Evolutionary conservation across 108 stramenopile species (phyloP).

Genomic region (Stephanodiscus minutulus): DNA sequence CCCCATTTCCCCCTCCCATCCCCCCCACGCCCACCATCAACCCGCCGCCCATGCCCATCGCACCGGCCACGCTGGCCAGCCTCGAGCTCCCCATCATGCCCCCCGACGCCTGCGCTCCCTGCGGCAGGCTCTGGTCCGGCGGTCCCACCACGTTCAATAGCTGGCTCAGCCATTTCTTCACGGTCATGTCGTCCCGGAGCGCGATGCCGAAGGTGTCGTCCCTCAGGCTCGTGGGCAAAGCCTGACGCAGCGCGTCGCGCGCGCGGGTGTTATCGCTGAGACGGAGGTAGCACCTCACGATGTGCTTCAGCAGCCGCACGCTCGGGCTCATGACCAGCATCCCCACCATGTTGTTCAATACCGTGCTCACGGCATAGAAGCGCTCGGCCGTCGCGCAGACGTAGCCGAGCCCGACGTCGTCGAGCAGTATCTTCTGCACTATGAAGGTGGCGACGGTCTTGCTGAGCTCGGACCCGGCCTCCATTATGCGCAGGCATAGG

Average conservation of each 20-base stretch:
- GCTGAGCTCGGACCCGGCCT: constrained; percentile 94
- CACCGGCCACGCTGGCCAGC: neutral
- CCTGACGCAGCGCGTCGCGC: constrained; percentile 94
- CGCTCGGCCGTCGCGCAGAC: constrained; percentile 99
- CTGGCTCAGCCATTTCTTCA: constrained; percentile 89
- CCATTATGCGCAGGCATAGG: constrained; percentile 85
- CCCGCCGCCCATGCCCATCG: constrained; percentile 6
- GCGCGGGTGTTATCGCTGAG: constrained; percentile 94
- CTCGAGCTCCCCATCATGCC: neutral
- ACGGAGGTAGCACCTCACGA: constrained; percentile 96
- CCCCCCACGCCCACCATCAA: neutral
- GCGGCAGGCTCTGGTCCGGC: constrained; percentile 9
- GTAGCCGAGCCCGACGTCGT: constrained; percentile 95
- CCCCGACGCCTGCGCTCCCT: neutral
- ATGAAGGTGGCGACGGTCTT: constrained; percentile 99
- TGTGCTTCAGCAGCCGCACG: constrained; percentile 96
- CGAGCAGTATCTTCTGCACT: constrained; percentile 98
- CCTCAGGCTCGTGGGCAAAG: constrained; percentile 86
- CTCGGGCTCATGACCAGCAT: constrained; percentile 84
- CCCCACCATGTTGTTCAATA: constrained; percentile 94
- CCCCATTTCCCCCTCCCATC: constrained; percentile 13
- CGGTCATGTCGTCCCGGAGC: constrained; percentile 87
- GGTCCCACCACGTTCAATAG: constrained; percentile 73
- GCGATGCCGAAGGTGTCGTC: constrained; percentile 87
- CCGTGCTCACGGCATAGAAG: constrained; percentile 96